Base-by-base conservation (phyloP, 768 basidiomycete species). In the Suillus decipiens region DNA sequence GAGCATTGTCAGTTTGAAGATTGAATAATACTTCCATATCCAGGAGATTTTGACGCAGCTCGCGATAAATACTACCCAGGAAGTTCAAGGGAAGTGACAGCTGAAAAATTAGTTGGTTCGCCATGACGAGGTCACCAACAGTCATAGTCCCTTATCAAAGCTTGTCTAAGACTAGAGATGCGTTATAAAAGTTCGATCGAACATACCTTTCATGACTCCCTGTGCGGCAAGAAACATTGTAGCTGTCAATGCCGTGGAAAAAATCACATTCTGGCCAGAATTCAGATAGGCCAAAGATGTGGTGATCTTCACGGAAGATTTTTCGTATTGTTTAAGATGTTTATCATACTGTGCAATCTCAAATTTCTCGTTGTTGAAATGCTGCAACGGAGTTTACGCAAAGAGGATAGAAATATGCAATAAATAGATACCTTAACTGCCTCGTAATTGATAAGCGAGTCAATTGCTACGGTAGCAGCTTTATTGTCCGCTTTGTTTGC, bases 31-130 rank as follows among this genome's bases (percentile, higher is more conserved):
- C 87, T 64, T 98, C 96, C 96, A 99, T 98, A 74, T 99, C 97
- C 54, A 99, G 84, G 47, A 99, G 77, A 72, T 95, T 96, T 72
- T 99, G 97, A 47, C 95, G 82, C 76, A 99, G 86, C 73, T 99
- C 97, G 55, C 97, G 93, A 71, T 99, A 99, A 59, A 99, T 96
- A 2, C 95, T 93, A 1, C 94, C 97, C 63, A 99, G 79, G 78
- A 99, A 99, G 77, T 99, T 99, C 64, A 99, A 86, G 4, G 97
- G 97, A 37, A 99, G 79, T 0, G 95, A 97, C 0, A 99, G 80
- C 72, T 99, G 97, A 81, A 99, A 99, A 39, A 99, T 95, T 31
- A 99, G 84, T 72, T 98, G 96, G 75, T 99, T 99, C 69, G 97
- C 91, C 96, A 99, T 99, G 68, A 99, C 97, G 15, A 99, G 85